Conservation (phyloP, 768 basidiomycete genomes). For the Boletus reticuloceps region DNA sequence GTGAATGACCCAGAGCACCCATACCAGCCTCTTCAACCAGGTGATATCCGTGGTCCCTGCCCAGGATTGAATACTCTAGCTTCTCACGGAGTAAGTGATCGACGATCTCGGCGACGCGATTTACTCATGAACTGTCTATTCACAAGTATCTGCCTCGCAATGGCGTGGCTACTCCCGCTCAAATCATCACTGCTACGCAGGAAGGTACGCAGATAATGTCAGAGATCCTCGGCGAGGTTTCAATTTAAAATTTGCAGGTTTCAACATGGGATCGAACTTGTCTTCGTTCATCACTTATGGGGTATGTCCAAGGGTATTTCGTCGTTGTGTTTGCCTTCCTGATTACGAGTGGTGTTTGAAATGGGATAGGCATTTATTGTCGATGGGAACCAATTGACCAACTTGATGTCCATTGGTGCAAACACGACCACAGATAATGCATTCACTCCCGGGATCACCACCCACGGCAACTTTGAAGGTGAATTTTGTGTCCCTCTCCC, state of each 20-base stretch:
- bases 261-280: slow-evolving; percentile 25
- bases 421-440: slow-evolving; percentile 13
- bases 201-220: slow-evolving; percentile 9
- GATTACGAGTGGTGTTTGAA: background rate
- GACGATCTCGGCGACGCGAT: background rate
- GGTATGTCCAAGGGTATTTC: slow-evolving; percentile 2
- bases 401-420: slow-evolving; percentile 26
- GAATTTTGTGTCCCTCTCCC: background rate
- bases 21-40: slow-evolving; percentile 7
- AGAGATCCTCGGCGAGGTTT: background rate
- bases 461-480: slow-evolving; percentile 27
- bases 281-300: slow-evolving; percentile 21
- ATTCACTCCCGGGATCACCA: slow-evolving; percentile 18
- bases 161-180: slow-evolving; percentile 16
- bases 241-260: slow-evolving; percentile 5
- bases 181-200: slow-evolving; percentile 24
- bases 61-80: slow-evolving; percentile 26
- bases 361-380: slow-evolving; percentile 21
- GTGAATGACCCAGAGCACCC: slow-evolving; percentile 21
- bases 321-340: background rate
- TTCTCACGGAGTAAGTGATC: slow-evolving; percentile 25
- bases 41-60: slow-evolving; percentile 26
- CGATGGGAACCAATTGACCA: slow-evolving; percentile 28
- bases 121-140: background rate
- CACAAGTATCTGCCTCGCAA: slow-evolving; percentile 17